These are phyloP conservation scores for Brachypodium distachyon DNA, from an alignment of 202 grass and related monocot species.

Conservation along the genomic window DNA sequence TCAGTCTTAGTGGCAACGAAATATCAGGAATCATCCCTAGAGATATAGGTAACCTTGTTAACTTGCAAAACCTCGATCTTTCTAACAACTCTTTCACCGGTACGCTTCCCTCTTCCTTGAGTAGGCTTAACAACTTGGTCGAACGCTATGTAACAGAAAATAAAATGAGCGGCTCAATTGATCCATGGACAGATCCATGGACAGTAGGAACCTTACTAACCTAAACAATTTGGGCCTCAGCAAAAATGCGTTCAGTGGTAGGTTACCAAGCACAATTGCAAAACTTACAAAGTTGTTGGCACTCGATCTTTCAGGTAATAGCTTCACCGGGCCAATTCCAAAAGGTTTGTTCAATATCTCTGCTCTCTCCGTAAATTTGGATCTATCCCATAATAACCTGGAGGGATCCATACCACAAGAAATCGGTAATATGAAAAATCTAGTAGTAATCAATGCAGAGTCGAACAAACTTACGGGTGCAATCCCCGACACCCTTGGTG, in stretches of 20 bases:
- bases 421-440: constrained; percentile 9
- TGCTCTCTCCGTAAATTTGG: not conserved
- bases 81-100: not conserved
- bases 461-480: not conserved
- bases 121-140: no score
- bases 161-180: no score
- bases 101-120: not conserved
- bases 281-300: no score
- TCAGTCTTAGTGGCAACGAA: not conserved
- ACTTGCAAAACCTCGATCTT: not conserved
- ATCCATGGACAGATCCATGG: no score
- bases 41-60: not conserved
- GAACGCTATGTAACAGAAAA: no score
- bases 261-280: no score
- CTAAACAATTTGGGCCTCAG: no score
- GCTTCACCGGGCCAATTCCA: not conserved
- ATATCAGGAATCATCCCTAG: not conserved
- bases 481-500: not conserved
- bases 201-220: no score
- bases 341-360: not conserved
- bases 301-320: no score
- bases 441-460: not conserved
- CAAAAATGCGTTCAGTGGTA: no score
- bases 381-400: constrained; percentile 1
- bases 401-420: not conserved